Conservation (phyloP, 2,329 filamentous ascomycete species). For the Colletotrichum cereale region DNA sequence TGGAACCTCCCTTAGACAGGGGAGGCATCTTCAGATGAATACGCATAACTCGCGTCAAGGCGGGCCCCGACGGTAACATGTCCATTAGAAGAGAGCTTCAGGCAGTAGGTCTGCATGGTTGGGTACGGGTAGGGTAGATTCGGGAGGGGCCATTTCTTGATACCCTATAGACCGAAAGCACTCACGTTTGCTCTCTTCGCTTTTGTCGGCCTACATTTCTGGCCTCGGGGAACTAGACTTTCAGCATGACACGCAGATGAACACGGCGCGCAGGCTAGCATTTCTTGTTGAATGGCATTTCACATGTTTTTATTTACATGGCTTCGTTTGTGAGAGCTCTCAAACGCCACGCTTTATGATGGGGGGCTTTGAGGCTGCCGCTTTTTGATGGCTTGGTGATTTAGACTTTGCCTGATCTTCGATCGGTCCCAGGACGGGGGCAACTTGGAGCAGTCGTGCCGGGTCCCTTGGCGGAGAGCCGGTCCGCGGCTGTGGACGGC, state of each 20-base stretch:
- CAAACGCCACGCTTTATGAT: not conserved
- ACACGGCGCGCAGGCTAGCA: constrained; percentile 22
- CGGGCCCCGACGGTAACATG: constrained; percentile 1
- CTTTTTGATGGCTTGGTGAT: not conserved
- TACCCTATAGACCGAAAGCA: constrained; percentile 41
- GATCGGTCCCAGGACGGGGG: not conserved
- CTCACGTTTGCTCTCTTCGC: constrained; percentile 26
- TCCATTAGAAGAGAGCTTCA: not conserved
- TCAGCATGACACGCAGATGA: constrained; percentile 37
- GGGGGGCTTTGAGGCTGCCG: not conserved
- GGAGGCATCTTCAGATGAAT: constrained; percentile 5
- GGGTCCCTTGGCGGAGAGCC: not conserved
- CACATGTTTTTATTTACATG: not conserved
- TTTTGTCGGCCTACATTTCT: not conserved
- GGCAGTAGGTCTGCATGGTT: constrained; percentile 6
- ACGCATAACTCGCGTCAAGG: not conserved
- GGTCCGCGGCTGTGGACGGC: not conserved
- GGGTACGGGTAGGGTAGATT: constrained; percentile 38
- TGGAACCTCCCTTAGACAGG: not conserved
- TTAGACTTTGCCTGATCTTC: not conserved
- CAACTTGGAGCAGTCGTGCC: not conserved
- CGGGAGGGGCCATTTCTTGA: constrained; percentile 37
- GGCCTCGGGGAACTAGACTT: constrained; percentile 23
- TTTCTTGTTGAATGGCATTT: constrained; percentile 6
- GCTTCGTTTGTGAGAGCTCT: not conserved